phyloP scores from a whole-genome alignment of 495 filamentous ascomycete genomes.

The Staphylotrichum tortipilum region DNA sequence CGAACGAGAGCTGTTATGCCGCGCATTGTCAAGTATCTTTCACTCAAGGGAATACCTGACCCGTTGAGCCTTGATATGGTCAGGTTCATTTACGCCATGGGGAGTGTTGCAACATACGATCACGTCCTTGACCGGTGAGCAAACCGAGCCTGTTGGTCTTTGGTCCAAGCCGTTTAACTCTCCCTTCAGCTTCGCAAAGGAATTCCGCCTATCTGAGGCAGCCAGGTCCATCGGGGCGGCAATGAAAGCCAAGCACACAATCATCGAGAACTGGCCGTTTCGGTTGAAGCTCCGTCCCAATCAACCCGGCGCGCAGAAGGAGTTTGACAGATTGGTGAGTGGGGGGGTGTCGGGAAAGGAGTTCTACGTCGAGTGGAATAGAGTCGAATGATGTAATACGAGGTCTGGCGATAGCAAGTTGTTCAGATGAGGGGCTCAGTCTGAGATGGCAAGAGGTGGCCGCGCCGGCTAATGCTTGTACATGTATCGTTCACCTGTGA shows the following conservation, averaged over 20 bases:
- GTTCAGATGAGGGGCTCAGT: no score
- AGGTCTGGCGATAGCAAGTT: no score
- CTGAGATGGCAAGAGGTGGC: no score
- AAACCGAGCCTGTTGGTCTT: not conserved
- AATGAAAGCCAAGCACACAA: conserved; percentile 23
- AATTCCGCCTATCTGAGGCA: not conserved
- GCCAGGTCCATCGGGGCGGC: not conserved
- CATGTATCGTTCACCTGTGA: no score
- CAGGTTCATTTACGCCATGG: not conserved
- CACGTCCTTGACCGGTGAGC: not conserved
- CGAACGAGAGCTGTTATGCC: no score
- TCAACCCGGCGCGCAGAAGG: conserved; percentile 27
- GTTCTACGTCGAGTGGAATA: conserved; percentile 35
- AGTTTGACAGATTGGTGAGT: conserved; percentile 10
- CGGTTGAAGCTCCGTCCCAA: conserved; percentile 24
- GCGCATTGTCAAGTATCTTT: not conserved
- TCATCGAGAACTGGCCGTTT: conserved; percentile 34
- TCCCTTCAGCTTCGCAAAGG: not conserved
- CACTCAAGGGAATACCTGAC: not conserved
- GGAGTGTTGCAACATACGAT: not conserved
- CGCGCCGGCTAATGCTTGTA: no score
- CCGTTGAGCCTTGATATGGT: not conserved
- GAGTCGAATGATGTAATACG: no score
- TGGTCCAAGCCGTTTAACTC: not conserved
- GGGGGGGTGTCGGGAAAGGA: conserved; percentile 18